Percentiles rank a stretch among this genome's conserved stretches.
phyloP scores from a whole-genome alignment of 371 early-diverging fungal species.

The Zychaea mexicana region DNA sequence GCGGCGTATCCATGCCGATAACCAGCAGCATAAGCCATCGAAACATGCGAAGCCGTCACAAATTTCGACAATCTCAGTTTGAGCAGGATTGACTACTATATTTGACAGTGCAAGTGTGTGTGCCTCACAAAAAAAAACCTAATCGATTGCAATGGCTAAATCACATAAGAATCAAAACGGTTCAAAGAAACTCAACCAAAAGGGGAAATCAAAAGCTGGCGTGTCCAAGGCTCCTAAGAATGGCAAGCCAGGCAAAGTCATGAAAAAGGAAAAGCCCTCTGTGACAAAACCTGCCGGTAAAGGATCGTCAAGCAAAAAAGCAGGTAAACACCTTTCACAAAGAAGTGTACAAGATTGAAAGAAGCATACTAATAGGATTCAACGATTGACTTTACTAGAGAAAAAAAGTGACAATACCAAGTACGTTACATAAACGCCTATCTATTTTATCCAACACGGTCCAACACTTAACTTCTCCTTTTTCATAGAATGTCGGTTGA shows the following conservation, averaged over 20 bases:
- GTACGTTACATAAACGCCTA: too few relatives aligned
- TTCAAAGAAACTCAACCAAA: background rate
- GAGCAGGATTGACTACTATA: background rate
- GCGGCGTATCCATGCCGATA: too few relatives aligned
- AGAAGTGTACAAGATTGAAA: background rate
- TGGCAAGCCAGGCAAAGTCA: background rate
- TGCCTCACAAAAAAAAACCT: background rate
- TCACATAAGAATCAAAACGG: background rate
- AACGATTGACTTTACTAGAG: too few relatives aligned
- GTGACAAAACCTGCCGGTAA: background rate
- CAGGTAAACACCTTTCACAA: background rate
- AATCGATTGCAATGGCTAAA: background rate
- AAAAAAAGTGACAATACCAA: too few relatives aligned
- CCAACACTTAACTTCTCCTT: background rate
- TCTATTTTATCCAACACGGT: too few relatives aligned
- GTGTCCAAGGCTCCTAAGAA: background rate
- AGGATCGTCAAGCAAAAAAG: background rate
- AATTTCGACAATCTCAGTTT: background rate
- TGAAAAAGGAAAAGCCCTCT: background rate
- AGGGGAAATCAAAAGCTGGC: background rate
- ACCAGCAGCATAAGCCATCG: too few relatives aligned
- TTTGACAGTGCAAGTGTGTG: background rate
- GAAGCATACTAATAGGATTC: background rate
- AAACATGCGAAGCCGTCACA: background rate
- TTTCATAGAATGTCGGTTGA: constrained; percentile 25